Conservation (phyloP, 371 early-diverging fungal species). For the Mortierella sp. region DNA sequence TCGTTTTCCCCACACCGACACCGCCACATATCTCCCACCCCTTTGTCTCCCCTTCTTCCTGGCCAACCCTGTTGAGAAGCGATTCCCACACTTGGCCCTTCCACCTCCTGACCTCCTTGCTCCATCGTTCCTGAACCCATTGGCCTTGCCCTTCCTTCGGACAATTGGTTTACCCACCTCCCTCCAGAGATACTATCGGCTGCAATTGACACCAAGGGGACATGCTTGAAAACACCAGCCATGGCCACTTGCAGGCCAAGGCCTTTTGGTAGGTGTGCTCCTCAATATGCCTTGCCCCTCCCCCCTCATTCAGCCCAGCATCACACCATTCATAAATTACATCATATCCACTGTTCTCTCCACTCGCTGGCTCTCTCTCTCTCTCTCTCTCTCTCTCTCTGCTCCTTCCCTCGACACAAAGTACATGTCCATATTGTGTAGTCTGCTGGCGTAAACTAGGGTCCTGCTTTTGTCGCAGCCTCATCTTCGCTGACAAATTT, state of each 20-base stretch:
- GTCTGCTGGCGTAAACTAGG: too few species aligned
- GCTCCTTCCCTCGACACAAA: not conserved
- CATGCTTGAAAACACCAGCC: constrained; percentile 48
- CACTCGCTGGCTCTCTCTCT: not conserved
- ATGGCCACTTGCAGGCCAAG: constrained; percentile 47
- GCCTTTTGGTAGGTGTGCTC: constrained; percentile 42
- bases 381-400: constrained; percentile 4
- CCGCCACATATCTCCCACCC: too few species aligned
- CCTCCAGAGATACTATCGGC: too few species aligned
- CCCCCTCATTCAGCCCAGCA: too few species aligned
- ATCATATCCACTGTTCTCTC: not conserved
- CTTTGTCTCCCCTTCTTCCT: not conserved
- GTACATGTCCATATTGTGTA: too few species aligned
- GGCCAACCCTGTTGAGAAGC: constrained; percentile 3
- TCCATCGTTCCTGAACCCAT: too few species aligned
- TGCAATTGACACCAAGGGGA: constrained; percentile 20
- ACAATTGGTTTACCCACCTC: too few species aligned
- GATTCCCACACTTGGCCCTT: constrained; percentile 11
- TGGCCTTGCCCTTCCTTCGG: not conserved
- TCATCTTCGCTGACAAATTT: too few species aligned
- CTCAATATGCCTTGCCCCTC: not conserved
- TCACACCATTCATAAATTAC: not conserved
- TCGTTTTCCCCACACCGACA: constrained; percentile 2
- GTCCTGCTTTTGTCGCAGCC: too few species aligned
- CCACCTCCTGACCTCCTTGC: not conserved